Base-by-base conservation (phyloP, 495 filamentous ascomycete species). In the Trypethelium eluteriae region DNA sequence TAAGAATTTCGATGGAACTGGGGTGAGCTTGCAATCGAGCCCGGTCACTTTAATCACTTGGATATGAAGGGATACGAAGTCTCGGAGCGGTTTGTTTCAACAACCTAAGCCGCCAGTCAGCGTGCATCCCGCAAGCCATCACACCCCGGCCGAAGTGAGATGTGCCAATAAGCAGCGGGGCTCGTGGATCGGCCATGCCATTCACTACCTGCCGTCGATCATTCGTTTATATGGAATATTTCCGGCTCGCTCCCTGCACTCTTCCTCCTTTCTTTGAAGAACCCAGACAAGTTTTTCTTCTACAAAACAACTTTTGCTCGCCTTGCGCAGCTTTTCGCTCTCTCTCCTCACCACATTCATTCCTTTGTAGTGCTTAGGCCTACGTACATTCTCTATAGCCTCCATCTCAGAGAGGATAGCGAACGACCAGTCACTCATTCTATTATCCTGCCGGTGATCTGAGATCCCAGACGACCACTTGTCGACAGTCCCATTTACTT, bases 311-410 rank as follows among this genome's bases (percentile, higher is more conserved):
- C 53, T n/a, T 18, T 18, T 59, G 53, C 49, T 53, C 25, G 49
- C 53, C 53, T 59, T 36, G 53, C 32, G 18, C 53, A 36, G 53
- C 53, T 34, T 59, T 36, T 35, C 53, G 32, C 53, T 59, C 53
- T 18, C 53, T 59, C 36, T 35, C 53, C 53, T 59, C 53, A 59
- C 53, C 53, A 7, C 7, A 4, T 59, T 18, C 53, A 59, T 59
- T 59, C 53, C 10, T 59, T 53, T 59, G 53, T 59, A 59, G 53
- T 36, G 53, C 53, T 59, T 59, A 11, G 53, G 53, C 53, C 53
- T 59, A 59, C 53, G 53, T 59, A 59, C 53, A 59, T 59, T 59
- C 53, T 59, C 53, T 59, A 18, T 35, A 36, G 3, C 11, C 53
- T 36, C 32, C 32, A 11, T 59, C n/a, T 34, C 36, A 32, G 53